phyloP scores from a whole-genome alignment of 2,329 filamentous ascomycete genomes.

The Thielaviopsis euricoi region DNA sequence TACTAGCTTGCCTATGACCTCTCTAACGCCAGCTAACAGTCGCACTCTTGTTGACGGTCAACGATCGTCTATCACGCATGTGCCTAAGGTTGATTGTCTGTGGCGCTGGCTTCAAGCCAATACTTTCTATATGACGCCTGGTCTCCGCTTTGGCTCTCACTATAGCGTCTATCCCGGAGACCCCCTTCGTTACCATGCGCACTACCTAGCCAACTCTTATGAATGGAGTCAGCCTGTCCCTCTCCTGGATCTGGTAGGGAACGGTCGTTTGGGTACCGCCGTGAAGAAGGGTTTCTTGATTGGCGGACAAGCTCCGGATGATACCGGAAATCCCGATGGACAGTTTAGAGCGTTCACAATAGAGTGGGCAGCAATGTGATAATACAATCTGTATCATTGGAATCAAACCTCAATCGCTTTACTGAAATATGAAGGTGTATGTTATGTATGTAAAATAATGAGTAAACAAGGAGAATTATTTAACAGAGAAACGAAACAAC shows the following conservation, averaged over 20 bases:
- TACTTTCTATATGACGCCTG: slow-evolving; percentile 71
- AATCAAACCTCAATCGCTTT: not conserved
- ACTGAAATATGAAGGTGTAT: not conserved
- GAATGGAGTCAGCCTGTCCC: slow-evolving; percentile 80
- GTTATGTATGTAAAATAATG: not conserved
- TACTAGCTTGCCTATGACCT: not conserved
- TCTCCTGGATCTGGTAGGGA: slow-evolving; percentile 69
- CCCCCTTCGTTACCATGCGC: slow-evolving; percentile 84
- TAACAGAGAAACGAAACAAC: not conserved
- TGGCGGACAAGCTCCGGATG: slow-evolving; percentile 43
- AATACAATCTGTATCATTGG: not conserved
- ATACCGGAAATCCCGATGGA: slow-evolving; percentile 19
- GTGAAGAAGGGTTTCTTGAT: slow-evolving; percentile 93
- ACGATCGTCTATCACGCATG: slow-evolving; percentile 20
- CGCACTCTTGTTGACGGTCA: not conserved
- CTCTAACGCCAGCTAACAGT: slow-evolving; percentile 12
- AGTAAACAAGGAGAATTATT: not conserved
- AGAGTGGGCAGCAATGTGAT: slow-evolving; percentile 87
- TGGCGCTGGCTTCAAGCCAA: slow-evolving; percentile 62
- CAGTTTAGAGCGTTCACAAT: slow-evolving; percentile 61
- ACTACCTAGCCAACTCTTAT: slow-evolving; percentile 73
- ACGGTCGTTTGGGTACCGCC: slow-evolving; percentile 75
- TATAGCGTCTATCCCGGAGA: slow-evolving; percentile 94
- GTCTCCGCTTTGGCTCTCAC: slow-evolving; percentile 82
- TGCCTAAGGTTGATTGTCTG: slow-evolving; percentile 34